Evolutionary conservation across 371 early-diverging fungal genomes (phyloP).

Genomic region (Rozella allomycis): DNA sequence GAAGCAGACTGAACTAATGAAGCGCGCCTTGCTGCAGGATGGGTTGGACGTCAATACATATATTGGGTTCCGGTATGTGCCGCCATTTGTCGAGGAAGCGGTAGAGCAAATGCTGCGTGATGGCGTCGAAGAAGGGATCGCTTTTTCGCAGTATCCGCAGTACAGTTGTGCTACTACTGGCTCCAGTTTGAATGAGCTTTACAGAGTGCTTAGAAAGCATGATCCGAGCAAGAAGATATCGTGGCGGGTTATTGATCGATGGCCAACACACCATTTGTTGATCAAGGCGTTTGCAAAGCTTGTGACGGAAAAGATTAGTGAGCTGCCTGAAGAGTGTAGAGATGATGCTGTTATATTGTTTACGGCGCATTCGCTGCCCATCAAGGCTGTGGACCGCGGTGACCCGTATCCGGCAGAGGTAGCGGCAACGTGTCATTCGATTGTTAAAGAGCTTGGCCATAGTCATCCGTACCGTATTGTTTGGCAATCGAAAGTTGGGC

Average conservation of each 20-base stretch:
- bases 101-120: slow-evolving; percentile 52
- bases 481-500: slow-evolving; percentile 93
- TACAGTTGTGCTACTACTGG: slow-evolving; percentile 91
- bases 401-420: slow-evolving; percentile 82
- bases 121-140: slow-evolving; percentile 60
- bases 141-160: slow-evolving; percentile 85
- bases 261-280: slow-evolving; percentile 68
- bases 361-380: slow-evolving; percentile 87
- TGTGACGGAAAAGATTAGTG: slow-evolving; percentile 40
- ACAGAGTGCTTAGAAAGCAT: slow-evolving; percentile 27
- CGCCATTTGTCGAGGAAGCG: slow-evolving; percentile 52
- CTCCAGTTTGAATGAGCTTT: slow-evolving; percentile 69
- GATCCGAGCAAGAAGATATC: slow-evolving; percentile 41
- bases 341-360: slow-evolving; percentile 58
- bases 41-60: slow-evolving; percentile 66
- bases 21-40: slow-evolving; percentile 4
- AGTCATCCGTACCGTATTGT: slow-evolving; percentile 71
- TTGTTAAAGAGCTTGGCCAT: slow-evolving; percentile 44
- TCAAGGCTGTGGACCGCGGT: slow-evolving; percentile 70
- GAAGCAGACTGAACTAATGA: slow-evolving; percentile 58
- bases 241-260: slow-evolving; percentile 86
- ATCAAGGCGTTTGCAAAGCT: slow-evolving; percentile 53
- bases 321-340: slow-evolving; percentile 41
- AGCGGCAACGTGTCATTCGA: slow-evolving; percentile 62
- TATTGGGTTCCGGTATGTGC: slow-evolving; percentile 76